Conservation (phyloP, 2,329 filamentous ascomycete species). For the Phialemoniopsis sp. region DNA sequence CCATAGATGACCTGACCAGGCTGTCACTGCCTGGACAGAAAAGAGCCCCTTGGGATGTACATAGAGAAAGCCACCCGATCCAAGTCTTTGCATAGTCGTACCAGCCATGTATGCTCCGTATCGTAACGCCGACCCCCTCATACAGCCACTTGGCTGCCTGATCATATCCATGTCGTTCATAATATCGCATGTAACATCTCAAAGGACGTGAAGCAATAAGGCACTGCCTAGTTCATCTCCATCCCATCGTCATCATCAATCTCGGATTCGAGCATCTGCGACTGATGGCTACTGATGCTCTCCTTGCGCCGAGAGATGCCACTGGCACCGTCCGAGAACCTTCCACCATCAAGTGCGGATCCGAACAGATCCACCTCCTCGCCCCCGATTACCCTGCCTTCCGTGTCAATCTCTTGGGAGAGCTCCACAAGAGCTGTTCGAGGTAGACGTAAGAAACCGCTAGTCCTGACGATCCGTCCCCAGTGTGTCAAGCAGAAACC, state of each 20-base stretch:
- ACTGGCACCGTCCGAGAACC: conserved; percentile 33
- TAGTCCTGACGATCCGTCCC: conserved; percentile 87
- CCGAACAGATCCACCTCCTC: conserved; percentile 67
- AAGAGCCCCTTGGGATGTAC: no score
- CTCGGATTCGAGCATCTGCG: conserved; percentile 53
- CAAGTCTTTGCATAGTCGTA: no score
- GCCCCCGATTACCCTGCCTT: conserved; percentile 85
- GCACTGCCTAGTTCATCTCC: conserved; percentile 10
- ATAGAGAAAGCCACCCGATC: no score
- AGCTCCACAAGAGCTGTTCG: conserved; percentile 81
- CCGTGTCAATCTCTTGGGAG: conserved; percentile 88
- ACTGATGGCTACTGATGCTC: conserved; percentile 56
- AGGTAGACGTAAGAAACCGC: conserved; percentile 78
- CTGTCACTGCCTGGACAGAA: no score
- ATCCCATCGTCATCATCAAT: conserved; percentile 19
- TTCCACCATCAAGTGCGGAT: conserved; percentile 41
- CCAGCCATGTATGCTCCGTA: no score
- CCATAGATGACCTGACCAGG: no score
- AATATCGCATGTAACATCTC: no score
- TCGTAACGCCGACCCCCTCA: no score
- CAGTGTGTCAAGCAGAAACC: conserved; percentile 89
- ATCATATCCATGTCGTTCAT: no score
- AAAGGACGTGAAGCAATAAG: no score
- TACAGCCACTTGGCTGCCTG: no score
- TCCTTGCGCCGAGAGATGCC: conserved; percentile 44